These are phyloP conservation scores for Trichoderma guizhouense DNA, from an alignment of 2,329 filamentous ascomycete genomes.

Conservation along the genomic window DNA sequence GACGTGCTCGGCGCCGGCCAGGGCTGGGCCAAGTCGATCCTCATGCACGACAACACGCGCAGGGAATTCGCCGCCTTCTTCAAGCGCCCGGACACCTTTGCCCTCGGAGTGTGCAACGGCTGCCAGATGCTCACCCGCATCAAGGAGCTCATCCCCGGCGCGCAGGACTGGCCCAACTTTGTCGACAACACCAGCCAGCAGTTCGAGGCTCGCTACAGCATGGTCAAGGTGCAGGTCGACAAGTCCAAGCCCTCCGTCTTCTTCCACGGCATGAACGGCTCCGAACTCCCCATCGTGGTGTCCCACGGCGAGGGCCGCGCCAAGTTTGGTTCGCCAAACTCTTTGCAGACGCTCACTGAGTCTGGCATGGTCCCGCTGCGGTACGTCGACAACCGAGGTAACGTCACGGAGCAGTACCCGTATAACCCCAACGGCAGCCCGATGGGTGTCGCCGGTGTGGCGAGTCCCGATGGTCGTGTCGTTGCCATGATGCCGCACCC, in stretches of 20 bases:
- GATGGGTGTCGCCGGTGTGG: slow-evolving; percentile 74
- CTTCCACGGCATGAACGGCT: slow-evolving; percentile 82
- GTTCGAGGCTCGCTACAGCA: slow-evolving; percentile 83
- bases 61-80: slow-evolving; percentile 84
- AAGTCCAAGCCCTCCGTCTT: slow-evolving; percentile 67
- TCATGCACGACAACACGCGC: slow-evolving; percentile 74
- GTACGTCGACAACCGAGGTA: slow-evolving; percentile 77
- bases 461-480: slow-evolving; percentile 73
- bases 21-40: slow-evolving; percentile 91
- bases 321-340: slow-evolving; percentile 56
- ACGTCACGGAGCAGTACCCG: slow-evolving; percentile 78
- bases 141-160: slow-evolving; percentile 82
- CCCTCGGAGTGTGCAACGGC: slow-evolving; percentile 93
- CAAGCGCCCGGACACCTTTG: slow-evolving; percentile 81
- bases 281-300: slow-evolving; percentile 77
- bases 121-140: slow-evolving; percentile 86
- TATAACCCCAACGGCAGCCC: slow-evolving; percentile 85
- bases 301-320: slow-evolving; percentile 91
- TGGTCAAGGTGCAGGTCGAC: slow-evolving; percentile 71
- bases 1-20: slow-evolving; percentile 84
- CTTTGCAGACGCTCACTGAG: slow-evolving; percentile 54
- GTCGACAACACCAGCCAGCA: slow-evolving; percentile 81
- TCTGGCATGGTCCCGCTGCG: slow-evolving; percentile 71
- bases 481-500: slow-evolving; percentile 92
- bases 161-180: slow-evolving; percentile 79